These are phyloP conservation scores for Aspergillus arachidicola DNA, from an alignment of 2,329 filamentous ascomycete genomes.

Conservation along the genomic window DNA sequence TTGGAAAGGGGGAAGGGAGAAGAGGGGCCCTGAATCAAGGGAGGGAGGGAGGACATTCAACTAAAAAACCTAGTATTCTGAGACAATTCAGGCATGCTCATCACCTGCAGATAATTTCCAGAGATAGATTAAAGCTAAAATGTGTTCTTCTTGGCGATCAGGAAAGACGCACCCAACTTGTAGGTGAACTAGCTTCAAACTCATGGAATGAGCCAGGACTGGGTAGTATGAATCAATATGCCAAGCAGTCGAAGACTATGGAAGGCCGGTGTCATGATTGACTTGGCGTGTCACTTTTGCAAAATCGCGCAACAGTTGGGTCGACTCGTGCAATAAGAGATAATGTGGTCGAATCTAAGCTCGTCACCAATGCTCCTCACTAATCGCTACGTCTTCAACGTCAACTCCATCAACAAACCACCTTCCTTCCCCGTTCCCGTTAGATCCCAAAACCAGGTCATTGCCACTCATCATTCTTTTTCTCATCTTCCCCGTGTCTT, in stretches of 20 bases:
- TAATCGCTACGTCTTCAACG: conserved; percentile 42
- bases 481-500: conserved; percentile 46
- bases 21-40: conserved; percentile 17
- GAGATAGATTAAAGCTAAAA: not conserved
- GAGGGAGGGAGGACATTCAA: conserved; percentile 14
- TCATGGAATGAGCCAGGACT: not conserved
- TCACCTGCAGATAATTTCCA: not conserved
- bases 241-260: not conserved
- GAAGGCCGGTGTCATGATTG: not conserved
- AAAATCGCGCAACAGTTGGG: not conserved
- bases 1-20: conserved; percentile 12
- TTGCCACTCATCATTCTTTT: conserved; percentile 54
- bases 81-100: conserved; percentile 9
- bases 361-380: conserved; percentile 38
- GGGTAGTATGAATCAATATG: not conserved
- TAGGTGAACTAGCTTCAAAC: not conserved
- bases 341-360: not conserved
- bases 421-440: conserved; percentile 45
- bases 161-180: not conserved
- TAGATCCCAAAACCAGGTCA: conserved; percentile 45
- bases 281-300: not conserved
- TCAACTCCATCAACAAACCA: conserved; percentile 50
- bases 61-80: not conserved
- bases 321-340: no score
- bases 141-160: not conserved